A percentile compares a stretch with the other conserved stretches of the same genome.
Conservation (phyloP, 73 alveolate genomes). For the Halteria grandinella region DNA sequence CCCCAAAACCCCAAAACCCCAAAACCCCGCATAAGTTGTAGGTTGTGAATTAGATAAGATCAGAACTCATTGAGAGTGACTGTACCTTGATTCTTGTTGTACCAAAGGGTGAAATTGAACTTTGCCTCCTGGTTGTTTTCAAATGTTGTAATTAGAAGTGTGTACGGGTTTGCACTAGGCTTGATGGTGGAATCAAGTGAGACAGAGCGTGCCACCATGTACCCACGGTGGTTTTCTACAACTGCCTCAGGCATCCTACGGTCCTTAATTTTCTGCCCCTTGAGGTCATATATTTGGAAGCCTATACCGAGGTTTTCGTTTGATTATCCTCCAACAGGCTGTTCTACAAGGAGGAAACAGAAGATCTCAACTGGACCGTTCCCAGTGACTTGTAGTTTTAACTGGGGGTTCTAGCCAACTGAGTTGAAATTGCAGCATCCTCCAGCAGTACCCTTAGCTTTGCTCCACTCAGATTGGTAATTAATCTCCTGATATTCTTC, state of each 20-base stretch:
- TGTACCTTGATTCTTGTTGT: constrained; percentile 21
- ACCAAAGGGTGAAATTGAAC: constrained; percentile 37
- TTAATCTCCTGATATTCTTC: constrained; percentile 27
- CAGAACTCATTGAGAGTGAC: constrained; percentile 5
- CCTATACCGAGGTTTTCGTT: constrained; percentile 26
- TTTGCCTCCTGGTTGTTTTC: constrained; percentile 35
- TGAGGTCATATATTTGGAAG: constrained; percentile 15
- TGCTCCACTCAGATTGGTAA: constrained; percentile 24
- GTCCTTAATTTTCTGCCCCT: constrained; percentile 20
- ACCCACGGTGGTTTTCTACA: constrained; percentile 34
- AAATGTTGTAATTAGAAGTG: constrained; percentile 13
- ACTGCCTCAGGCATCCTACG: constrained; percentile 26
- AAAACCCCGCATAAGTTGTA: too few species aligned
- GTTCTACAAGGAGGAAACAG: constrained; percentile 1
- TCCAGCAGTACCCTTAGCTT: constrained; percentile 59
- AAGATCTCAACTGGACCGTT: constrained; percentile 3
- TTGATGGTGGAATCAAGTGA: constrained; percentile 11
- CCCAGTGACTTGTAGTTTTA: constrained; percentile 2
- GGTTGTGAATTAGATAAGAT: too few species aligned
- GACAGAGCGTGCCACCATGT: constrained; percentile 32
- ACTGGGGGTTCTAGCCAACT: constrained; percentile 26
- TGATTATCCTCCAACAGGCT: constrained; percentile 3
- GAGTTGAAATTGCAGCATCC: constrained; percentile 36
- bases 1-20: too few species aligned
- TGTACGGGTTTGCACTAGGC: constrained; percentile 3